Evolutionary conservation across 2,329 filamentous ascomycete species (phyloP), one percentile per base, ranked within the genome.

Genomic region (Talaromyces islandicus): DNA sequence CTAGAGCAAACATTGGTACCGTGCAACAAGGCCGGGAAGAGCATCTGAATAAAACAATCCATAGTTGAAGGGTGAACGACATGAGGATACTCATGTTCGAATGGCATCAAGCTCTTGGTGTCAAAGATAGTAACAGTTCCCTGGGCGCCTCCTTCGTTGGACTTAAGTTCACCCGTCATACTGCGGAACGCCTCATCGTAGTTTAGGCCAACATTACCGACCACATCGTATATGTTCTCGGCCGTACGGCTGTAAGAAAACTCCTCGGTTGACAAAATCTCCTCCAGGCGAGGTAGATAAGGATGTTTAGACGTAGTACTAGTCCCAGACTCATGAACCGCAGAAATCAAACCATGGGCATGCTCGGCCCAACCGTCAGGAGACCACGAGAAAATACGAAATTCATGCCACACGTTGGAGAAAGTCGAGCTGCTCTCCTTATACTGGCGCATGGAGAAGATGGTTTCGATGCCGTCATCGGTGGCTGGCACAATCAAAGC

Each of bases 361-460:
- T 59, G 50, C 43, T 53, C 50, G 21, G 29, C 29, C 57, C 50
- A 55, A 3, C 38, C 41, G 12, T 59, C 30, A n/a, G 51, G 25
- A 5, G 27, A 25, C 46, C 43, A 48, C 24, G 50, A 54, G 27
- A 29, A 48, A n/a, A 59, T 25, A 17, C 19, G 27, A 29, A 59
- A 59, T 27, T 56, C 52, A 17, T 35, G 41, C 57, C 57, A 59
- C 21, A 50, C 25, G 6, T 54, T 54, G 35, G 50, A 54, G 10
- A 50, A 24, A 24, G 27, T 30, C n/a, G 38, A 29, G 48, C 51
- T 59, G 17, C 51, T 48, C 2, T 54, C 50, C n/a, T 32, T 14
- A 17, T 48, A 25, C 19, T 29, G 48, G 4, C 38, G 52, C 52
- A 59, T 29, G 30, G 24, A 35, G 9, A 60, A 32, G 19, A n/a